A percentile compares a stretch with the other conserved stretches of the same genome.
Evolutionary conservation across 208 protist genomes (phyloP).

Genomic region (Sergeia podlipaevii): DNA sequence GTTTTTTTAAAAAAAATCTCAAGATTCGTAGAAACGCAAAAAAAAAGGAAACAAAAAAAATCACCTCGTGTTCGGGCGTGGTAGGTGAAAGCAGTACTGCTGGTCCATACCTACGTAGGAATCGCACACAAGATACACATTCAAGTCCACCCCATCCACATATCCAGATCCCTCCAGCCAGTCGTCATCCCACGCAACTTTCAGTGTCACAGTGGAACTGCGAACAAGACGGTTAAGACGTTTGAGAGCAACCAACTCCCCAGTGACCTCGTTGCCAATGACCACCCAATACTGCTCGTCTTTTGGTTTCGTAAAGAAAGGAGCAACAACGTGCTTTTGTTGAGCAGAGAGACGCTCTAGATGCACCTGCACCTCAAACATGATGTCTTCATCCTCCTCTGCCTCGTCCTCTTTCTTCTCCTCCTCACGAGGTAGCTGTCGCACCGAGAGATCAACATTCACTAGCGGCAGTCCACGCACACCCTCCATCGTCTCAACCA

Average conservation of each 20-base stretch:
- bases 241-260: constrained; percentile 93
- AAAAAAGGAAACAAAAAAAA: constrained; percentile 4
- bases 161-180: constrained; percentile 35
- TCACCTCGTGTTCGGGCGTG: constrained; percentile 14
- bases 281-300: constrained; percentile 93
- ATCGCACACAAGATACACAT: constrained; percentile 88
- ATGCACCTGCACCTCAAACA: constrained; percentile 52
- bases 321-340: constrained; percentile 66
- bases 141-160: constrained; percentile 38
- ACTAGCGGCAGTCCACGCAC: constrained; percentile 73
- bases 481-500: constrained; percentile 73
- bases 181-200: constrained; percentile 89
- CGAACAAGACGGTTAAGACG: constrained; percentile 72
- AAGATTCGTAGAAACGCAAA: neutral
- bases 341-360: constrained; percentile 59
- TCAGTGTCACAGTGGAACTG: constrained; percentile 42
- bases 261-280: constrained; percentile 71
- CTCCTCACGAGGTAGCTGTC: constrained; percentile 19
- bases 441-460: constrained; percentile 57
- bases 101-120: constrained; percentile 92
- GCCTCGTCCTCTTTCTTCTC: constrained; percentile 11
- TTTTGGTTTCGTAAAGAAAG: constrained; percentile 87
- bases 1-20: too few relatives aligned
- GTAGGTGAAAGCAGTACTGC: constrained; percentile 72
- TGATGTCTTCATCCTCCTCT: constrained; percentile 24